Percentiles rank a stretch among this genome's conserved stretches.
Evolutionary conservation across 2,329 filamentous ascomycete genomes (phyloP).

Genomic region (Gnomoniopsis sp.): DNA sequence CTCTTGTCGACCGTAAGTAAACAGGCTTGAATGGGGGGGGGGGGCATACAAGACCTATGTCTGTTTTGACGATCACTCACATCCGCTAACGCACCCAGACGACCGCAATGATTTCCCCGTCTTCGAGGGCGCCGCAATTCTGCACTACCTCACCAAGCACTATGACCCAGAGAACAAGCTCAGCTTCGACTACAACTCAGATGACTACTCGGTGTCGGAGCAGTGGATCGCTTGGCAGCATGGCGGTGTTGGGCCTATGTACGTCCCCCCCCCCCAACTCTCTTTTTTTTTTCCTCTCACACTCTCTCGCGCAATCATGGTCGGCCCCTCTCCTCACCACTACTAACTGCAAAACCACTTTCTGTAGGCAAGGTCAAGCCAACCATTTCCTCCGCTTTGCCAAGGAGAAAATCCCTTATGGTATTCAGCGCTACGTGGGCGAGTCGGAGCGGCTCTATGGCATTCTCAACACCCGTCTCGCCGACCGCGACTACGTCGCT

Average conservation of each 20-base stretch:
- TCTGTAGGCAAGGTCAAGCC: constrained; percentile 66
- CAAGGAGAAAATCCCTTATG: constrained; percentile 67
- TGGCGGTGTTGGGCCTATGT: constrained; percentile 66
- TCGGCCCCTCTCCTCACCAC: background rate
- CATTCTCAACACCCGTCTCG: constrained; percentile 65
- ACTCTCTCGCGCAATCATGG: background rate
- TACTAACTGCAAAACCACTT: background rate
- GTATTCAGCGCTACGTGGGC: constrained; percentile 69
- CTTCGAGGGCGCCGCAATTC: constrained; percentile 73
- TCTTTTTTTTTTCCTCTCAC: background rate
- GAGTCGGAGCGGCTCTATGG: constrained; percentile 73
- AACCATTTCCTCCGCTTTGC: constrained; percentile 70
- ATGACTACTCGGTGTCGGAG: constrained; percentile 41
- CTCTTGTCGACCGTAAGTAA: constrained; percentile 54
- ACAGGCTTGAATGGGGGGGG: too few relatives aligned
- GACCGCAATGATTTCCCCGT: constrained; percentile 59
- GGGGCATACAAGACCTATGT: background rate
- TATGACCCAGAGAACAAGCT: constrained; percentile 69
- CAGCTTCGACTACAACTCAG: constrained; percentile 47
- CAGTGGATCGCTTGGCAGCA: constrained; percentile 71
- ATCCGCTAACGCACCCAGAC: constrained; percentile 30
- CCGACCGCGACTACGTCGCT: constrained; percentile 46
- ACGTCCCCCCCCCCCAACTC: constrained; percentile 37
- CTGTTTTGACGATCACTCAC: background rate
- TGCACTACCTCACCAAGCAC: constrained; percentile 68